Base-by-base conservation (phyloP, 78 protist species). In the Emiliania huxleyi region DNA sequence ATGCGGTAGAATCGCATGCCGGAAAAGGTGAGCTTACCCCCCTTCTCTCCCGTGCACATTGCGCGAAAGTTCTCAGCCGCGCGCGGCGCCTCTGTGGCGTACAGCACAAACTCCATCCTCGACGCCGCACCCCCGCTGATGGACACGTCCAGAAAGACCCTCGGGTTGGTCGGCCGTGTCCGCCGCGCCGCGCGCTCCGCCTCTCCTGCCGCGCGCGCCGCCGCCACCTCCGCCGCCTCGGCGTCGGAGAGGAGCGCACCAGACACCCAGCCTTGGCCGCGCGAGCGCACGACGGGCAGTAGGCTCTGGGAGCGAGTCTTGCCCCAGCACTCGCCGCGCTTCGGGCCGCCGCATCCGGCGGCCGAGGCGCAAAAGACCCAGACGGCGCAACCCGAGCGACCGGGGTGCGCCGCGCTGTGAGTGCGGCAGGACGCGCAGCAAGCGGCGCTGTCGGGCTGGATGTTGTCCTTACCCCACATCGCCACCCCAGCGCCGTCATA, bases 301-400 rank as follows among this genome's bases (percentile, higher is more conserved):
- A 4, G 73, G n/a, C 15, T 8, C 42, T 18, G 19, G 3, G 6
- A 22, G 35, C 85, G 33, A 2, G 49, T 25, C 55, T 81, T 81
- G 33, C 89, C 89, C 89, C 89, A 81, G 89, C 89, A 81, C 89
- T 43, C 89, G 46, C 89, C 89, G 40, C 0, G 37, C 87, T 43
- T 79, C 52, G 1, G 46, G 8, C 73, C 73, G 37, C 42, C 89
- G 55, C 89, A 81, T 0, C 89, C 89, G 11, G 1, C 56, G 38
- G 0, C 38, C 1, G 5, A 6, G 42, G 23, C 89, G 40, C 89
- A 81, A 2, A 0, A 81, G 25, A 81, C 55, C 89, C 89, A 81
- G n/a, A 44, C 23, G 44, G 2, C 40, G 89, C 89, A 81, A 19
- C 35, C 35, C 45, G 0, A 3, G n/a, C 26, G 4, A 18, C 5